Percentiles rank a stretch among this genome's conserved stretches.
These are phyloP conservation scores for Sphagnum contortum DNA, from an alignment of 225 moss, liverwort and hornwort species.

Conservation along the genomic window DNA sequence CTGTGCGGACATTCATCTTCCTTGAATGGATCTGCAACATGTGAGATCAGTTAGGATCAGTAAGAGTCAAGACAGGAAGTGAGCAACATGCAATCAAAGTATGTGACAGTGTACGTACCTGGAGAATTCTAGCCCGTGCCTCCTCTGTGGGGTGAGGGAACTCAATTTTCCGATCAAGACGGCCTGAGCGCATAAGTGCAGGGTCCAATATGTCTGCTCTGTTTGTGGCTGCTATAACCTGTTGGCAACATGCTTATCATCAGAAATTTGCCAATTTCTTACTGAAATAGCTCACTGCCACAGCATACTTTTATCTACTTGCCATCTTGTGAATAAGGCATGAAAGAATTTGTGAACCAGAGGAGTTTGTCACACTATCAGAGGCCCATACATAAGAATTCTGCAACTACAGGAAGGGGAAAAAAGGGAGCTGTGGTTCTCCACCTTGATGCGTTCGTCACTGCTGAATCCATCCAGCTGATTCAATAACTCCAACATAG, in stretches of 20 bases:
- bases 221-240: slow-evolving; percentile 54
- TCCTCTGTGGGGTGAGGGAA: slow-evolving; percentile 49
- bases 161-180: slow-evolving; percentile 53
- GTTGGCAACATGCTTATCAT: background rate
- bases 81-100: background rate
- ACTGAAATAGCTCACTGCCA: no score
- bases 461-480: slow-evolving; percentile 53
- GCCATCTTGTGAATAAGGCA: no score
- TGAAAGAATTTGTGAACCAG: no score
- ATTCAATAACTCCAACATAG: slow-evolving; percentile 56
- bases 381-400: no score
- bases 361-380: no score
- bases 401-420: no score
- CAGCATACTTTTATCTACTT: no score
- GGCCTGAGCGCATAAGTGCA: slow-evolving; percentile 45
- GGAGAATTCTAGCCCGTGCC: slow-evolving; percentile 42
- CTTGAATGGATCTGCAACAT: slow-evolving; percentile 40
- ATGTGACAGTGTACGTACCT: slow-evolving; percentile 7
- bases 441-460: slow-evolving; percentile 45
- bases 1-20: slow-evolving; percentile 44
- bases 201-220: slow-evolving; percentile 51
- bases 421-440: no score
- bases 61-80: background rate
- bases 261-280: no score
- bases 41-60: no score